Percentiles rank a stretch among this genome's conserved stretches.
phyloP scores from a whole-genome alignment of 768 basidiomycete genomes.

The Auriscalpium microsporum region DNA sequence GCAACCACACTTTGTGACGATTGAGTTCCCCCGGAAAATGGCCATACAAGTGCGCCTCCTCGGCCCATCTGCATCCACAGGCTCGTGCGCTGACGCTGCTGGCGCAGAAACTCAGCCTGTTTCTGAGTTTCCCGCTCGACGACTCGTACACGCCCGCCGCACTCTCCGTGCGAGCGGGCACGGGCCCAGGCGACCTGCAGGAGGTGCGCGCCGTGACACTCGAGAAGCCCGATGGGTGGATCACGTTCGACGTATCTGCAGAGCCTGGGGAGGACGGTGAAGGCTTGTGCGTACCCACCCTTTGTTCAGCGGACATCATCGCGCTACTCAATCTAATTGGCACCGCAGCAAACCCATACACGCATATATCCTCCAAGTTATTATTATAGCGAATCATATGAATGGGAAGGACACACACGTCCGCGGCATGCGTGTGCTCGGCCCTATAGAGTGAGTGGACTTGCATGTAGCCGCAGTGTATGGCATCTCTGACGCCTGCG shows the following conservation, averaged over 20 bases:
- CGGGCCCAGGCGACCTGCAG: constrained; percentile 84
- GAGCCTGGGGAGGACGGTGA: constrained; percentile 75
- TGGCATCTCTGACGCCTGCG: background rate
- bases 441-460: constrained; percentile 65
- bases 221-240: constrained; percentile 92
- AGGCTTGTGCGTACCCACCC: constrained; percentile 51
- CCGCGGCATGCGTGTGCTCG: constrained; percentile 80
- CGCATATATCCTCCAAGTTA: constrained; percentile 85
- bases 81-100: background rate
- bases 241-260: constrained; percentile 75
- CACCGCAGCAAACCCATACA: constrained; percentile 67
- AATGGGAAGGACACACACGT: constrained; percentile 99
- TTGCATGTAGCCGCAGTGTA: background rate
- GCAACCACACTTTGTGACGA: constrained; percentile 92
- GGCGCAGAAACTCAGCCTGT: constrained; percentile 75
- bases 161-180: constrained; percentile 85
- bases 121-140: constrained; percentile 73
- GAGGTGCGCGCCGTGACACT: constrained; percentile 81
- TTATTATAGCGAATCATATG: constrained; percentile 90
- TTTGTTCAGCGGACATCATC: background rate
- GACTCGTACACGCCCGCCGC: constrained; percentile 97
- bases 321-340: background rate
- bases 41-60: constrained; percentile 63
- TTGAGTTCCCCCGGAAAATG: constrained; percentile 88
- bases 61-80: background rate